Conservation (phyloP, 2,329 filamentous ascomycete genomes). For the Trichothecium sympodiale region DNA sequence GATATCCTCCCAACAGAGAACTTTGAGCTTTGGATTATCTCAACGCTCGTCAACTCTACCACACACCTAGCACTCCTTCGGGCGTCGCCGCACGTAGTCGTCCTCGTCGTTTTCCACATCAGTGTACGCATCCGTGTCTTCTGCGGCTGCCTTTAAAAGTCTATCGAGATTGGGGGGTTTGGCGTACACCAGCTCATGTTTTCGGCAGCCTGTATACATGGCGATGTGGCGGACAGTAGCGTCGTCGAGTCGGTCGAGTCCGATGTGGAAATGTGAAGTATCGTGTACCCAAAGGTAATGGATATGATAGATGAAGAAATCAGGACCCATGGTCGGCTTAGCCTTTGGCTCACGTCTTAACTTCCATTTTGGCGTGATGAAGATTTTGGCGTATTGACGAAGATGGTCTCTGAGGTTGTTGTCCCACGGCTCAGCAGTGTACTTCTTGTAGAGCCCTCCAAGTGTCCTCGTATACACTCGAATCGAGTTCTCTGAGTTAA, state of each 20-base stretch:
- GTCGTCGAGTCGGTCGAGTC: constrained; percentile 1
- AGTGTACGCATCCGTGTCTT: constrained; percentile 1
- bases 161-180: neutral
- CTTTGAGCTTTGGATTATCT: neutral
- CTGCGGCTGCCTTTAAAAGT: neutral
- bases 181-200: neutral
- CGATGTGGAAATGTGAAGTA: too few relatives aligned
- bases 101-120: constrained; percentile 2
- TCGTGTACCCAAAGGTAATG: too few relatives aligned
- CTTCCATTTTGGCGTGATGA: too few relatives aligned
- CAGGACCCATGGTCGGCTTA: too few relatives aligned
- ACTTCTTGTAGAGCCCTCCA: too few relatives aligned
- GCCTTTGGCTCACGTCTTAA: too few relatives aligned
- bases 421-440: too few relatives aligned
- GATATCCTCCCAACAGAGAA: constrained; percentile 1
- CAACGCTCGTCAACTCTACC: neutral
- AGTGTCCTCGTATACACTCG: neutral
- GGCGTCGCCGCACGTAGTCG: neutral
- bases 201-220: neutral
- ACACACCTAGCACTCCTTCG: constrained; percentile 1
- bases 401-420: too few relatives aligned
- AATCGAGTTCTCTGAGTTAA: neutral
- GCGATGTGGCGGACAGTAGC: neutral
- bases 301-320: too few relatives aligned
- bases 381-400: too few relatives aligned